Base-by-base conservation (phyloP, 176 grass and related monocot species). In the Avena atlantica region DNA sequence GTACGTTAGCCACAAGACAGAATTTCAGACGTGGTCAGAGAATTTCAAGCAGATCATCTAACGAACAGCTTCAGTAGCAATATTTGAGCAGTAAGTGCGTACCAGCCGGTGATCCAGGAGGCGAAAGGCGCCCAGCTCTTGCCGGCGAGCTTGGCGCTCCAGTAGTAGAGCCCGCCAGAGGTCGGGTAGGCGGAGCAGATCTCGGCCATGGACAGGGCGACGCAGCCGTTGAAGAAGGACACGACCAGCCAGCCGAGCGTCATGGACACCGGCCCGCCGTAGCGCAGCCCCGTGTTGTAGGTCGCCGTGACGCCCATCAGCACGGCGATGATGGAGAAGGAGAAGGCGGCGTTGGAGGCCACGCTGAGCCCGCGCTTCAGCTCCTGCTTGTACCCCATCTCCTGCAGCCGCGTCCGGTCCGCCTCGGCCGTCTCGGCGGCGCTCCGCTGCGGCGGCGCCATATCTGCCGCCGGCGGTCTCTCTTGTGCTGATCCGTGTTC, bases 101-200 rank as follows among this genome's bases (percentile, higher is more conserved):
- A 34, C 31, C 95, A 97, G 75, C 92, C 92, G 12, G 95, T 94
- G 64, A 92, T 24, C 95, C 95, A 97, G 0, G 95, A 97, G 9
- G 92, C 92, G 0, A 94, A 59, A 7, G 95, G 81, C 6, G 89
- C 95, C 95, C 91, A 98, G 1, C 91, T 74, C 19, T 88, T 58
- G 36, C 93, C 95, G 47, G 93, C 88, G 24, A 98, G 85, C 81
- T 84, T 95, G 9, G 95, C 93, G 42, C 95, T 98, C 95, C 95
- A 98, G 87, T 93, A 98, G 89, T 98, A 98, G 49, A 98, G 89
- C 1, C 95, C 95, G 11, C 91, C 95, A 3, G 93, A 93, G 25
- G 95, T 98, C n/a, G 95, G 95, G 88, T 89, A 98, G 0, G 93
- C 89, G 0, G 95, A 95, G 91, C 95, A 98, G 53, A 98, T 93